Conservation (phyloP, 2,329 filamentous ascomycete genomes). For the Cladosporium sp. region DNA sequence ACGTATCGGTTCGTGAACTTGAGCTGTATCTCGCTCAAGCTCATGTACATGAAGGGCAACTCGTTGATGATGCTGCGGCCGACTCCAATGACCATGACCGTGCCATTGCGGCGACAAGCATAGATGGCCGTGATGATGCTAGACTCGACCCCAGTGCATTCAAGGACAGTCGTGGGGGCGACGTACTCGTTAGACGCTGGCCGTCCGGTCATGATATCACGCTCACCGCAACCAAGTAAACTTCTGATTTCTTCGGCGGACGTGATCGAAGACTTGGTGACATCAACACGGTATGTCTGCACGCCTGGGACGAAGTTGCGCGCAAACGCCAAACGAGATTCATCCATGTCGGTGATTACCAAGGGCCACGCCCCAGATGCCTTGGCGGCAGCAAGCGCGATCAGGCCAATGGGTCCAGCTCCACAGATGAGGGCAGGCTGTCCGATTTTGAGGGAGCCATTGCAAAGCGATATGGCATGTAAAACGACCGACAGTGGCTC, state of each 20-base stretch:
- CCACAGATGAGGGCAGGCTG: constrained; percentile 56
- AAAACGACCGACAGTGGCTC: constrained; percentile 62
- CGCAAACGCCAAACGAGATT: constrained; percentile 49
- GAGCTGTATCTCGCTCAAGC: constrained; percentile 35
- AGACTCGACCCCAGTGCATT: constrained; percentile 32
- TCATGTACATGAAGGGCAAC: constrained; percentile 35
- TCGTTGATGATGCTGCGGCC: constrained; percentile 29
- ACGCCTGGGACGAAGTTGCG: not conserved
- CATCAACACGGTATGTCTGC: not conserved
- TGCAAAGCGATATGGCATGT: constrained; percentile 54
- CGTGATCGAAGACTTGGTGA: no score
- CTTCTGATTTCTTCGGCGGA: no score
- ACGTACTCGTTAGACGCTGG: no score
- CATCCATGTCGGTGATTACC: constrained; percentile 61
- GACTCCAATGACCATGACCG: constrained; percentile 33
- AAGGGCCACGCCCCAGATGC: constrained; percentile 62
- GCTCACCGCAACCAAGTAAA: no score
- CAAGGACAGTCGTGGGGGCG: constrained; percentile 2
- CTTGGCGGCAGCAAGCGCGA: constrained; percentile 56
- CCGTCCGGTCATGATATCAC: no score
- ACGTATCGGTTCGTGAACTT: constrained; percentile 37
- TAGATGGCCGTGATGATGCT: constrained; percentile 26
- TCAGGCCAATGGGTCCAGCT: constrained; percentile 61
- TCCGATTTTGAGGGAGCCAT: constrained; percentile 47
- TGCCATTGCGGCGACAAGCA: constrained; percentile 24